Evolutionary conservation across 2,329 filamentous ascomycete genomes (phyloP).

Genomic region (Penicillium sp.): DNA sequence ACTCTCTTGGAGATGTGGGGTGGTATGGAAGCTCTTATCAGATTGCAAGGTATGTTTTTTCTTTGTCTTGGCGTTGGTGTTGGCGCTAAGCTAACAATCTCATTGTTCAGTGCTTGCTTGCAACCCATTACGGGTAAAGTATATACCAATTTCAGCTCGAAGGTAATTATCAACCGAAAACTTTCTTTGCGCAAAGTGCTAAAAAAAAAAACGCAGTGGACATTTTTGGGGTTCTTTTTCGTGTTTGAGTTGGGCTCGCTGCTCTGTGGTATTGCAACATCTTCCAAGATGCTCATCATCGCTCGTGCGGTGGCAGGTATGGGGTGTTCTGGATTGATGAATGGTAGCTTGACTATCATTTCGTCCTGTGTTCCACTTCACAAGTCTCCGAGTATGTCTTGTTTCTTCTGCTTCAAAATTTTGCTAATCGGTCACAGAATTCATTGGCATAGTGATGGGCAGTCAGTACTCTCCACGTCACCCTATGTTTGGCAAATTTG

Average conservation of each 20-base stretch:
- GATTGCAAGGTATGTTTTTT: constrained; percentile 30
- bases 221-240: constrained; percentile 27
- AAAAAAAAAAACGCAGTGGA: constrained; percentile 14
- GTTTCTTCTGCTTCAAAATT: not conserved
- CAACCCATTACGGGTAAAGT: constrained; percentile 56
- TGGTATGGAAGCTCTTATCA: constrained; percentile 44
- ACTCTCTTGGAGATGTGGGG: constrained; percentile 35
- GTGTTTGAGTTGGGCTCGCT: constrained; percentile 32
- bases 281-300: constrained; percentile 32
- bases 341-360: constrained; percentile 29
- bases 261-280: constrained; percentile 27
- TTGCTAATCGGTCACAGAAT: constrained; percentile 6
- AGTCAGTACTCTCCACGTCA: constrained; percentile 6
- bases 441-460: constrained; percentile 20
- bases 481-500: not conserved
- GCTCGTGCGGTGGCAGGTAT: constrained; percentile 31
- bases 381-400: constrained; percentile 23
- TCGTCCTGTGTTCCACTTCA: constrained; percentile 25
- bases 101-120: constrained; percentile 45
- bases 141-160: constrained; percentile 46
- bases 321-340: constrained; percentile 27
- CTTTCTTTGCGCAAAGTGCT: not conserved
- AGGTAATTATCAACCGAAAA: constrained; percentile 20
- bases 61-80: not conserved
- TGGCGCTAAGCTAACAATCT: constrained; percentile 6